Evolutionary conservation across 768 basidiomycete species (phyloP), one percentile per base, ranked within the genome.

Genomic region (Hericium erinaceus): DNA sequence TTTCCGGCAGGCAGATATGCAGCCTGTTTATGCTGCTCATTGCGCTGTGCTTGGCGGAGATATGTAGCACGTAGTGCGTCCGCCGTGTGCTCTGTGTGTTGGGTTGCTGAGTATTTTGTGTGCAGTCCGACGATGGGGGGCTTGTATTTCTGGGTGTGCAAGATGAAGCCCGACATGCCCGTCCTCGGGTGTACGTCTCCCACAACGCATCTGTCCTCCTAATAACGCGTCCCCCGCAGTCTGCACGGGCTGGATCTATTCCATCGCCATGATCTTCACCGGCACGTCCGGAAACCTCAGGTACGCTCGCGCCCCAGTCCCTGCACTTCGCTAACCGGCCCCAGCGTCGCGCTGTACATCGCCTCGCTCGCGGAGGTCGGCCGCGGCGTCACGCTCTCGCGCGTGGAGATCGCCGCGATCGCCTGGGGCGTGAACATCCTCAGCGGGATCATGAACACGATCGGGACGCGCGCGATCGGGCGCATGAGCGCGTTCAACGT

Each of bases 121-220:
- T 40, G 5, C 52, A 79, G 77, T 56, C 80, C 80, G 0, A 79
- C 80, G 3, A 76, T 82, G 18, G 37, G 39, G 8, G 81, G 80
- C 6, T 68, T 82, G 52, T 83, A 83, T 65, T 83, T 82, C 64
- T 82, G 81, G 81, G 80, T 81, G 11, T 82, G 80, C 69, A 78
- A 75, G 63, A 79, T 82, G 79, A 80, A 81, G 62, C 79, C 80
- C 0, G 73, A 80, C 50, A 59, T 70, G 13, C 81, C 80, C 2
- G 68, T 80, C 16, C 71, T 82, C 4, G 81, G 80, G 18, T 83
- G 78, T 79, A 64, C 67, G 77, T 66, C 54, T 39, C 56, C 48
- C 50, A 12, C 24, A 37, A 13, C 40, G 7, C 33, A 2, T 33
- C 9, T 33, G 1, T 33, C 33, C 33, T 7, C 33, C 33, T 33